Evolutionary conservation across 768 basidiomycete species (phyloP), one percentile per base, ranked within the genome.

Genomic region (Suillus lakei): DNA sequence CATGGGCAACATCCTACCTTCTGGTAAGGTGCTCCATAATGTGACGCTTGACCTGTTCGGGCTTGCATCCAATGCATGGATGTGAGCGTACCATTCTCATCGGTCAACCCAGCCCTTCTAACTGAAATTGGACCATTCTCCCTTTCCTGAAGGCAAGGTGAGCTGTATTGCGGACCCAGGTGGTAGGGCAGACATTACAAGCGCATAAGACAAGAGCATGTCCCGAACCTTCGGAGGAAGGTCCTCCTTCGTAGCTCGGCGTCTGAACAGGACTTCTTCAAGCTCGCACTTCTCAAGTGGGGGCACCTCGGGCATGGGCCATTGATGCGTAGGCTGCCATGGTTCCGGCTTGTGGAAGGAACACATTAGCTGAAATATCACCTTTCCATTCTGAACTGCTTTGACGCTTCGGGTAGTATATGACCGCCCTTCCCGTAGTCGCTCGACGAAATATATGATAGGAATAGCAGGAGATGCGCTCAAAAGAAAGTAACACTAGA

Each of bases 21-120:
- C 70, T 95, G 93, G 74, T 91, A 95, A 26, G 87, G 85, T 5
- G 87, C 73, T 50, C 86, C 88, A 72, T 91, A 91, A 69, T 83
- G 81, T 1, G 89, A 88, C 63, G 88, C 82, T 56, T 36, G 38
- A 30, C 76, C 76, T 67, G 87, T 83, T 66, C 85, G 84, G 4
- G 92, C 89, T 72, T 88, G 86, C 89, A 93, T 91, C 93, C 93
- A 95, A 71, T 87, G 91, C 84, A 89, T 86, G 63, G 83, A 83
- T 21, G 81, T 80, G 34, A 83, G 74, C 23, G 77, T 78, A 4
- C 89, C 90, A 32, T 85, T 82, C 34, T 77, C 75, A 3, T 79
- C 72, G 23, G 80, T 75, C 39, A 81, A 81, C 38, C 74, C 77
- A 0, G 87, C 90, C 34, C 79, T 74, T 76, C 86, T 91, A 63